Conservation (phyloP, 148 eudicot genomes). For the Drosera capensis region DNA sequence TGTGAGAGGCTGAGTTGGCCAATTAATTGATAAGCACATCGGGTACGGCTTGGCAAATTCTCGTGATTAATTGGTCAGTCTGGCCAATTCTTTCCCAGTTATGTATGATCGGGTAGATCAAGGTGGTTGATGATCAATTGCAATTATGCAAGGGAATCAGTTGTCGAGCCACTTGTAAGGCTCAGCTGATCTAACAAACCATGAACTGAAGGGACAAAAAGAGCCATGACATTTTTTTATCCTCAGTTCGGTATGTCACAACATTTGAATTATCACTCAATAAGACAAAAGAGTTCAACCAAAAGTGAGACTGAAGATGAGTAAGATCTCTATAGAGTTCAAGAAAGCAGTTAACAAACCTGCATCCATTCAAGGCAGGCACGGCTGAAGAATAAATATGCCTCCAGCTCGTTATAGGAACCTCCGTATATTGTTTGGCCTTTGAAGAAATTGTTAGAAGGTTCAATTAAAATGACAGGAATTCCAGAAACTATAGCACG, state of each 20-base stretch:
- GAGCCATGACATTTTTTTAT: no score
- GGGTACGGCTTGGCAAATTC: no score
- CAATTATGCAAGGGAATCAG: no score
- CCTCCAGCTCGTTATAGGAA: conserved; percentile 71
- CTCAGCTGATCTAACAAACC: no score
- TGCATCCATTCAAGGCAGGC: conserved; percentile 95
- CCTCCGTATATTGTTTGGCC: conserved; percentile 68
- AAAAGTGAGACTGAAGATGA: background rate
- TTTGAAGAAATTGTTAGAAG: conserved; percentile 58
- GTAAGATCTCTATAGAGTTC: background rate
- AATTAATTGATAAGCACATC: no score
- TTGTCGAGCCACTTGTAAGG: no score
- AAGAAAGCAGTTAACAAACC: conserved; percentile 23
- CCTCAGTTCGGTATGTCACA: background rate
- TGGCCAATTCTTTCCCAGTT: no score
- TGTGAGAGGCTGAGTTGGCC: no score
- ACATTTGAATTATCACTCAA: no score
- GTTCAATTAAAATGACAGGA: conserved; percentile 58
- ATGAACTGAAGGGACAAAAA: background rate
- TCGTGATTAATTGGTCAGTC: no score
- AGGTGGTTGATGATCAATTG: no score
- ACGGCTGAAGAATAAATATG: conserved; percentile 72
- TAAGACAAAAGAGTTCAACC: background rate
- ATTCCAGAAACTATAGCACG: conserved; percentile 55
- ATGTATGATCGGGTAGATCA: no score